Percentiles rank a stretch among this genome's conserved stretches.
Conservation (phyloP, 805 yeast genomes). For the Saccharomycopsis sp. region DNA sequence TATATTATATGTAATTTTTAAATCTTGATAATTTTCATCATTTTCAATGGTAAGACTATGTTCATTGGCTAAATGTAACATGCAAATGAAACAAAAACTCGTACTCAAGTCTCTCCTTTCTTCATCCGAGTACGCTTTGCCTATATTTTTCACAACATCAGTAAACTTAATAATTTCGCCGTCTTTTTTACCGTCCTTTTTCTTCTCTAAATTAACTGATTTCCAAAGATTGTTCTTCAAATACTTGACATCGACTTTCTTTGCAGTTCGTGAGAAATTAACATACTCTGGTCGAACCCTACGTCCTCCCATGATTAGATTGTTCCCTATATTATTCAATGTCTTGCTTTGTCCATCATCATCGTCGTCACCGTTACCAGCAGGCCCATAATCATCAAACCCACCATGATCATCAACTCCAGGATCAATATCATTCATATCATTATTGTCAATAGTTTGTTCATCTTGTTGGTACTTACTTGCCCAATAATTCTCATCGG, state of each 20-base stretch:
- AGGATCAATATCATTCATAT: slow-evolving; percentile 27
- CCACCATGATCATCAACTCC: slow-evolving; percentile 30
- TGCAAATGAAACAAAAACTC: slow-evolving; percentile 76
- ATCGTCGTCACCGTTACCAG: slow-evolving; percentile 25
- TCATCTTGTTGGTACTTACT: slow-evolving; percentile 43
- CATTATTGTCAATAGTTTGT: slow-evolving; percentile 33
- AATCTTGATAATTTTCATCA: slow-evolving; percentile 16
- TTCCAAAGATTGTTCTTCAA: slow-evolving; percentile 76
- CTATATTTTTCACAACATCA: slow-evolving; percentile 43
- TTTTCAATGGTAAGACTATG: slow-evolving; percentile 57
- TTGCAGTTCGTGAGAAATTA: slow-evolving; percentile 64
- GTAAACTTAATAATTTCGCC: slow-evolving; percentile 31
- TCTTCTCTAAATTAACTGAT: slow-evolving; percentile 32
- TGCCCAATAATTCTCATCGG: slow-evolving; percentile 74
- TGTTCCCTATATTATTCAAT: slow-evolving; percentile 27
- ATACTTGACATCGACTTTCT: slow-evolving; percentile 66
- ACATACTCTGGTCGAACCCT: slow-evolving; percentile 37
- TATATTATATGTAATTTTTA: slow-evolving; percentile 15
- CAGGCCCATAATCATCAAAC: slow-evolving; percentile 27
- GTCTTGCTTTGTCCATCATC: slow-evolving; percentile 36
- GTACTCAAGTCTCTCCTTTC: slow-evolving; percentile 67
- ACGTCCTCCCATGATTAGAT: slow-evolving; percentile 26
- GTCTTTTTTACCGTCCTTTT: slow-evolving; percentile 13
- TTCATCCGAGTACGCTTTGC: slow-evolving; percentile 46
- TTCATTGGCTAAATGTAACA: slow-evolving; percentile 82